Conservation (phyloP, 257 asterid species). For the Solanum appendiculatum region DNA sequence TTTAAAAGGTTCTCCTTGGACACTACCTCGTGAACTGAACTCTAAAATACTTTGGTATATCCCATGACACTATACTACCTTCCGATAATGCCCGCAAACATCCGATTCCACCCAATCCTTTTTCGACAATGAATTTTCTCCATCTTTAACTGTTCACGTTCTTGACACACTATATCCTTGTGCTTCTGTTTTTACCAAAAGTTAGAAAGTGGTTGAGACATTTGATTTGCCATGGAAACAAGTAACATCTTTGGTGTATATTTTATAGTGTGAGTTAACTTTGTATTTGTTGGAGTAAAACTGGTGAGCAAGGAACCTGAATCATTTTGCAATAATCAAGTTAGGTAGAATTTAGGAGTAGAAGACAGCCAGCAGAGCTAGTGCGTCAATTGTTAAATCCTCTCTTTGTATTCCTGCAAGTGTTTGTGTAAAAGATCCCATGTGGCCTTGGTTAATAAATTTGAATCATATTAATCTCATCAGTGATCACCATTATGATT, state of each 20-base stretch:
- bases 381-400: neutral
- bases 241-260: neutral
- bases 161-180: neutral
- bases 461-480: neutral
- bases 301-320: neutral
- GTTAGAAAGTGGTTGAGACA: neutral
- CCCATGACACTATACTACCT: neutral
- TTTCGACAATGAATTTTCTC: neutral
- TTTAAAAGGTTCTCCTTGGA: neutral
- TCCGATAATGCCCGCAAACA: neutral
- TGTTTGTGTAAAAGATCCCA: neutral
- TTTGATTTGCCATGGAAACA: neutral
- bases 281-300: neutral
- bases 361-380: neutral
- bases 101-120: neutral
- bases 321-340: neutral
- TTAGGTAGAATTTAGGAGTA: neutral
- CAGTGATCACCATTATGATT: neutral
- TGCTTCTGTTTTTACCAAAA: neutral
- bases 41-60: neutral
- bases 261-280: neutral
- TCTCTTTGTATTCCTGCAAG: neutral
- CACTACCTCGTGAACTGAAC: neutral
- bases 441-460: neutral
- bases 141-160: neutral